These are phyloP conservation scores for Phytophthora multivora DNA, from an alignment of 352 stramenopile species.

Conservation along the genomic window DNA sequence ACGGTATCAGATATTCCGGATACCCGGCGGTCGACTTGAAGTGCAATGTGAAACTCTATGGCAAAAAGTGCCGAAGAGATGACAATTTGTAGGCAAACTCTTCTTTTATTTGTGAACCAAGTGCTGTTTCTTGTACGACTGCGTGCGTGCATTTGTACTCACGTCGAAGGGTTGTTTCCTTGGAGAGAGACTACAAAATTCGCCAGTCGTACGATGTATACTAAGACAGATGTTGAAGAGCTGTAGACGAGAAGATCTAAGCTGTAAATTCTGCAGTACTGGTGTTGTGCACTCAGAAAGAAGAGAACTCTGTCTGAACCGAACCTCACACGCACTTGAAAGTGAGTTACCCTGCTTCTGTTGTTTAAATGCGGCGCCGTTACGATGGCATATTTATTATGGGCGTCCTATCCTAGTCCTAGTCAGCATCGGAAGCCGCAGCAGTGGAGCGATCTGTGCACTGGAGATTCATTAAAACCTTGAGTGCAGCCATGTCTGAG, in stretches of 20 bases:
- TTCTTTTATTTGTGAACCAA: no score
- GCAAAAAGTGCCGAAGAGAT: no score
- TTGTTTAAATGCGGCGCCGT: constrained; percentile 13
- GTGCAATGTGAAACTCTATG: no score
- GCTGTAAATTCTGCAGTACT: no score
- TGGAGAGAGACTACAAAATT: constrained; percentile 1
- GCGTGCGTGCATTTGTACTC: no score
- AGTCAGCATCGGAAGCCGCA: background rate
- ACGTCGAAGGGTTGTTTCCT: background rate
- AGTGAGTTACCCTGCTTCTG: no score
- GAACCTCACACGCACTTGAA: background rate
- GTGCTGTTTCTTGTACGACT: background rate
- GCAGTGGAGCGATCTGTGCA: background rate
- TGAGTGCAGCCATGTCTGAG: constrained; percentile 56
- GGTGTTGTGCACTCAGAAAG: no score
- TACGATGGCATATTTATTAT: constrained; percentile 23
- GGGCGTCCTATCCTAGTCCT: constrained; percentile 2
- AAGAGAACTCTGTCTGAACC: no score
- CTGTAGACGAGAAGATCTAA: no score
- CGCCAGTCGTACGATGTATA: constrained; percentile 8
- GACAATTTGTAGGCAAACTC: no score
- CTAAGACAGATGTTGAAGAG: background rate
- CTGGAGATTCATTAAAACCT: background rate
- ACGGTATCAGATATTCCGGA: constrained; percentile 1
- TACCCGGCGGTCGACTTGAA: background rate